These are phyloP conservation scores for Hordeum vulgare DNA, from an alignment of 176 grass and related monocot species.

Conservation along the genomic window DNA sequence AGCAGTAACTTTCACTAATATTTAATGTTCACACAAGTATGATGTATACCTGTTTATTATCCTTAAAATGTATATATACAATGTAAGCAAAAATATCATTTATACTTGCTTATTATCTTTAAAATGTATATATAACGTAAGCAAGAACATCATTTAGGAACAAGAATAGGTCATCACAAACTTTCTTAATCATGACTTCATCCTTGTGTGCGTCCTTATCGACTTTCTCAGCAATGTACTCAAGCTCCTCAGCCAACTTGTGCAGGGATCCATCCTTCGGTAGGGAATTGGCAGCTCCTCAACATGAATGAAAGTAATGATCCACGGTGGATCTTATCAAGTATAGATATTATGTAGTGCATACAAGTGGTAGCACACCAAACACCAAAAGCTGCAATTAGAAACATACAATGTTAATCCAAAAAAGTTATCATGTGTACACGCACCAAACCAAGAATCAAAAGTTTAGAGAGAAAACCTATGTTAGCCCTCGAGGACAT, in stretches of 20 bases:
- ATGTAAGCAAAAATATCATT: not conserved
- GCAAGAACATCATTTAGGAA: not conserved
- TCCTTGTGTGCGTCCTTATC: conserved; percentile 64
- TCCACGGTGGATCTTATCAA: too few species aligned
- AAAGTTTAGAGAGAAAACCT: too few species aligned
- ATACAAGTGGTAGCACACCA: too few species aligned
- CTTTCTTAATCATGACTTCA: conserved; percentile 71
- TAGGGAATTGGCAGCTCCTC: conserved; percentile 34
- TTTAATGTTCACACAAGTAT: not conserved
- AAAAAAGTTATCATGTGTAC: too few species aligned
- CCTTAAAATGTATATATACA: not conserved
- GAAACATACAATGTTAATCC: too few species aligned
- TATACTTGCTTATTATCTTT: not conserved
- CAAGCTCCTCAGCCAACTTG: conserved; percentile 38
- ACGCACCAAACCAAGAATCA: too few species aligned
- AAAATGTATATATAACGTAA: not conserved
- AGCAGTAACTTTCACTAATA: not conserved
- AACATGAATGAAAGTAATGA: too few species aligned
- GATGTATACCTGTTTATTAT: not conserved
- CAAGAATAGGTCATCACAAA: not conserved
- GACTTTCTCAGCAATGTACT: conserved; percentile 60
- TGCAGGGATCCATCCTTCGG: conserved; percentile 40
- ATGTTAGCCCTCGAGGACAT: too few species aligned
- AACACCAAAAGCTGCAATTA: too few species aligned
- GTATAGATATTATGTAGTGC: too few species aligned